Percentiles rank a stretch among this genome's conserved stretches.
These are phyloP conservation scores for Paramecium sonneborni DNA, from an alignment of 73 alveolate genomes.

Conservation along the genomic window DNA sequence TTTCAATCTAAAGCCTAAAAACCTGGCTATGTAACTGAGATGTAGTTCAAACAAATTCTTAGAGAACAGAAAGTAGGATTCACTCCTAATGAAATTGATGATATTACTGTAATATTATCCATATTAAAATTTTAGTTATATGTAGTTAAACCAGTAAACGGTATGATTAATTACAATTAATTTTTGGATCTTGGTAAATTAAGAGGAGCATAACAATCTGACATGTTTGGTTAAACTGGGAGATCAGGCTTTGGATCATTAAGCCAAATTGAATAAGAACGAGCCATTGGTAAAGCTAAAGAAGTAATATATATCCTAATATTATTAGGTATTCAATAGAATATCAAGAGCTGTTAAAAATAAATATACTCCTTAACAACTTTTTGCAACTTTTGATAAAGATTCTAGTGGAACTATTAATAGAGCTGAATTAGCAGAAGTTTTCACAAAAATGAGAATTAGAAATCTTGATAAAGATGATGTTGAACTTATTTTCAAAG, in stretches of 20 bases:
- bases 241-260: background rate
- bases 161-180: slow-evolving; percentile 1
- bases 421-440: background rate
- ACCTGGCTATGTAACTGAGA: background rate
- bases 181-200: background rate
- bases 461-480: background rate
- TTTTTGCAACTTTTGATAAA: slow-evolving; percentile 16
- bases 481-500: slow-evolving; percentile 18
- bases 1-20: background rate
- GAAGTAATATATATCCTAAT: background rate
- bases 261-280: background rate
- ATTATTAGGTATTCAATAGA: background rate
- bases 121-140: background rate
- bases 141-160: background rate
- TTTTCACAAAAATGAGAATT: background rate
- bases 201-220: slow-evolving; percentile 28
- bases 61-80: background rate
- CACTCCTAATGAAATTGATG: background rate
- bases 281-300: slow-evolving; percentile 52
- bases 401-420: slow-evolving; percentile 1
- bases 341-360: background rate
- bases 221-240: slow-evolving; percentile 23
- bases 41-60: background rate
- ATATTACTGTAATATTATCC: background rate
- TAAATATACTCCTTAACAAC: background rate